A percentile compares a stretch with the other conserved stretches of the same genome.
phyloP scores from a whole-genome alignment of 2,329 filamentous ascomycete species.

The Fusarium coicis region DNA sequence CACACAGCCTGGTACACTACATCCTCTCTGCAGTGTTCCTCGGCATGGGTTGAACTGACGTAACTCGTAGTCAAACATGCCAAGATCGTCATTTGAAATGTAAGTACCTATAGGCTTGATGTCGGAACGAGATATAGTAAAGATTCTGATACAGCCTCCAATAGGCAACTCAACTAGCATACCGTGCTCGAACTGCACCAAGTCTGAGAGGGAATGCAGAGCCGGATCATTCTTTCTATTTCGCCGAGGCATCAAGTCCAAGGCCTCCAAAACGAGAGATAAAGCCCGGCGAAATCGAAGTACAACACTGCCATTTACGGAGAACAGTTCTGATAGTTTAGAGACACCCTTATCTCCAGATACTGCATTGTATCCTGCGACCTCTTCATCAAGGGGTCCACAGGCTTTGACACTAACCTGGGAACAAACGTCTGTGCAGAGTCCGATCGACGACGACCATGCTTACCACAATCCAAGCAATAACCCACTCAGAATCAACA shows the following conservation, averaged over 20 bases:
- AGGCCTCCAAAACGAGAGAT: neutral
- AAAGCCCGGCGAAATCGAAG: too few relatives aligned
- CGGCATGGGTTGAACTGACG: neutral
- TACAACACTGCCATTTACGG: accelerated
- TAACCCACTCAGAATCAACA: neutral
- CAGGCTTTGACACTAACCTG: too few relatives aligned
- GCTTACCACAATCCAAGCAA: too few relatives aligned
- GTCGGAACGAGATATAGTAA: accelerated
- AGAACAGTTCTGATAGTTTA: too few relatives aligned
- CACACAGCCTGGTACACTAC: neutral
- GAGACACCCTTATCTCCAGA: neutral
- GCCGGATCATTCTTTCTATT: neutral
- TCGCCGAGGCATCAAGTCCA: neutral
- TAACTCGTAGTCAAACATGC: neutral
- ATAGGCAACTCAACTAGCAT: neutral
- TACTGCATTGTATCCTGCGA: neutral
- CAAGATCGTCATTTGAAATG: neutral
- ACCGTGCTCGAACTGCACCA: neutral
- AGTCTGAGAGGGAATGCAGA: neutral
- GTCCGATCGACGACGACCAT: neutral
- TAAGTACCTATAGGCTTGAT: too few relatives aligned
- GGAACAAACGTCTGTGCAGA: neutral
- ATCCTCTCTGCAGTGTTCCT: neutral
- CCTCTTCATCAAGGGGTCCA: neutral
- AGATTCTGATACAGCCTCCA: neutral